Base-by-base conservation (phyloP, 169 alveolate species). In the Plasmodium blacklocki region DNA sequence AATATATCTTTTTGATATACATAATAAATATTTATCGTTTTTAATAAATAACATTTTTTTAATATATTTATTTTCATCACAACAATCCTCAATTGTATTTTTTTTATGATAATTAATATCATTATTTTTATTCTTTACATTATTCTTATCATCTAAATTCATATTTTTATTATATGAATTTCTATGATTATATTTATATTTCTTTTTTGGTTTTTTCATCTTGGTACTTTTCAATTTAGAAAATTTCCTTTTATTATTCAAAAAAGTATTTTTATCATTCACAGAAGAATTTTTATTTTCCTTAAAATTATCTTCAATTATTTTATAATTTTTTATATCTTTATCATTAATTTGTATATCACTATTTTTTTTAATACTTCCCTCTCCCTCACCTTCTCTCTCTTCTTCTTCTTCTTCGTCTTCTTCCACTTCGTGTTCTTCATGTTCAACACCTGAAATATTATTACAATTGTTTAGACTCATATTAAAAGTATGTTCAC, bases 1-100 rank as follows among this genome's bases (percentile, higher is more conserved):
- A 50, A 80, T 67, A 72, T 80, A 80, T 56, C 90, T 80, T 60
- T 67, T 80, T 63, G 90, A 67, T 54, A 68, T 49, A 29, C 90
- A 67, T 68, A 80, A 9, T 56, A 80, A 49, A 67, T 68, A 80
- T 23, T 80, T 60, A 72, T 80, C 90, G 43, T 56, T 54, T 66
- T 80, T 80, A 23, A 80, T 80, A 80, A 80, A 80, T 39, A 67
- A 83, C 11, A 80, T 39, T 68, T 80, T 80, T 73, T 58, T 80
- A 68, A 80, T 80, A 63, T 68, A 73, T 68, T 14, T 23, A 26
- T 80, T 56, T 80, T 80, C 90, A 68, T 80, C 90, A 43, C 58
- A 64, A 15, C 43, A 80, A 18, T 80, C 56, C 14, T 68, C 83
- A n/a, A 67, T 73, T 19, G 54, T 3, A 52, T 49, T 67, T 68